Evolutionary conservation across 345 rosid species (phyloP), one percentile per base, ranked within the genome.

Genomic region (Psidium friedrichsthalianum): DNA sequence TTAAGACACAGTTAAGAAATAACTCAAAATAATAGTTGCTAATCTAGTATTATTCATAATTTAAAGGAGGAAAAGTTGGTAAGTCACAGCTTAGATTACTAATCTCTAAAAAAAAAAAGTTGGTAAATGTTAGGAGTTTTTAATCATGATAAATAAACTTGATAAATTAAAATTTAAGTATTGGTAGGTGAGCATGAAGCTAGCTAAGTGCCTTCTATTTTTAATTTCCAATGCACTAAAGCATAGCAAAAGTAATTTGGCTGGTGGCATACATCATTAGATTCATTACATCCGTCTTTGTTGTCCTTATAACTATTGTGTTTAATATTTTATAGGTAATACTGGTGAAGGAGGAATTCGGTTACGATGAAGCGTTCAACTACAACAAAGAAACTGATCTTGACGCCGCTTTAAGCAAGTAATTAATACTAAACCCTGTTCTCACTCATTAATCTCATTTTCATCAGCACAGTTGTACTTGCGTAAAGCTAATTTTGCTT

Each of bases 281-380:
- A 14, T 21, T 44, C 47, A 44, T 44, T 5, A 6, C 47, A 14
- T 21, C 24, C 24, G 13, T 21, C 1, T 14, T 52, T 42, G 22
- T 36, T 5, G 44, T 56, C 54, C 56, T 52, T n/a, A 32, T n/a
- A 14, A 14, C 18, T 40, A 14, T 22, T 20, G 29, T 13, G 49
- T 15, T 36, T 56, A 53, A 14, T 29, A 24, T 82, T 27, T 56
- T 74, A 25, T 61, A 91, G 92, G 91, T 90, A 8, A 87, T 83
- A 61, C 88, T 93, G 1, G 44, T 91, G 2, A 93, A 90, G 83
- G 92, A 90, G 80, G 91, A 93, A 84, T 83, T 90, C 11, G 93
- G 94, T 44, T 93, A 88, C 21, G 93, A 93, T 81, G 92, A 91
- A 22, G 93, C 92, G 9, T 91, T 93, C 90, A 90, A 91, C 88